These are phyloP conservation scores for Kalmusia sp. DNA, from an alignment of 2,329 filamentous ascomycete species.

Conservation along the genomic window DNA sequence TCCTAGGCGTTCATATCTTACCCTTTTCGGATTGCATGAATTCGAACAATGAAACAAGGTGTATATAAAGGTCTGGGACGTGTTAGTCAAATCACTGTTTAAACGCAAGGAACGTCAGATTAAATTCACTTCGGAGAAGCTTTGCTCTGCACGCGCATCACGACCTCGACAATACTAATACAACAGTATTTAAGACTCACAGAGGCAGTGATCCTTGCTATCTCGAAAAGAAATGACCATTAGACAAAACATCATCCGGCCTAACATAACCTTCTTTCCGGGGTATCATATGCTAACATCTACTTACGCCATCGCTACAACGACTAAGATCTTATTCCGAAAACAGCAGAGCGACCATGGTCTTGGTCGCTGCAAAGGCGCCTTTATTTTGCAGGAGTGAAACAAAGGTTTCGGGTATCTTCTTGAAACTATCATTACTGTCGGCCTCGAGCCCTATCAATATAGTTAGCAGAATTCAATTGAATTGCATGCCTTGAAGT, in stretches of 20 bases:
- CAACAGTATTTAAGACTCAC: neutral
- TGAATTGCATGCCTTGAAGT: neutral
- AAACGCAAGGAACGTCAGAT: too few species aligned
- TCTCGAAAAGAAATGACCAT: neutral
- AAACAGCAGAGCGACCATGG: constrained; percentile 66
- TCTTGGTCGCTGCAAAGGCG: constrained; percentile 64
- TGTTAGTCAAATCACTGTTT: too few species aligned
- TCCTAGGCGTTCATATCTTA: too few species aligned
- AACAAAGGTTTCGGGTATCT: constrained; percentile 67
- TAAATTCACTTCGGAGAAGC: too few species aligned
- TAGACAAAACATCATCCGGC: neutral
- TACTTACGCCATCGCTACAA: neutral
- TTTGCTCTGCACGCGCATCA: too few species aligned
- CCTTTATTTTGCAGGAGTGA: constrained; percentile 64
- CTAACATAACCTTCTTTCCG: neutral
- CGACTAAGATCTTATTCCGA: constrained; percentile 14
- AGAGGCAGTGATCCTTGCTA: neutral
- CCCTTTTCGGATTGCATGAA: too few species aligned
- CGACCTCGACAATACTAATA: too few species aligned
- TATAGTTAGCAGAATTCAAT: neutral
- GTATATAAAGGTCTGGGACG: too few species aligned
- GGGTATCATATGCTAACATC: neutral
- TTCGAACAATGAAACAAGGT: too few species aligned
- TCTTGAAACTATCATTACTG: constrained; percentile 61
- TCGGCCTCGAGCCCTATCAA: constrained; percentile 64